Conservation (phyloP, 345 rosid genomes). For the Angophora floribunda region DNA sequence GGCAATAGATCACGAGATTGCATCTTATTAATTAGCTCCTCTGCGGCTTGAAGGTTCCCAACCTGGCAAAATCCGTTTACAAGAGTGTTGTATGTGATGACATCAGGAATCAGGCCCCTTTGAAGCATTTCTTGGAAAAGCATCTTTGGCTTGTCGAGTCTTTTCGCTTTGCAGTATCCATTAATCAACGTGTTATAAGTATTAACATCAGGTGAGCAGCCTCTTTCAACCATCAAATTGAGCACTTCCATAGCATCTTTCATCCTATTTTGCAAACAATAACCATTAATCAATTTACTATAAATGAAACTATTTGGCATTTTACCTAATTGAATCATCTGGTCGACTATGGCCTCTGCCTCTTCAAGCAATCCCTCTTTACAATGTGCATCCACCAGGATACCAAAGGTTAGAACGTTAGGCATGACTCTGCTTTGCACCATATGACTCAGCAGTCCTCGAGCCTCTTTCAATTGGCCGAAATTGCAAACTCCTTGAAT, state of each 20-base stretch:
- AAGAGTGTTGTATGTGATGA: neutral
- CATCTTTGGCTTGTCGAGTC: neutral
- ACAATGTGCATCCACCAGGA: neutral
- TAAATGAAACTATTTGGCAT: rapidly evolving
- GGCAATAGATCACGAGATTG: rapidly evolving
- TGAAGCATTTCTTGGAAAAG: neutral
- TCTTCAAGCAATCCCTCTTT: neutral
- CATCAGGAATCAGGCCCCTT: neutral
- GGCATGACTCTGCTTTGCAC: neutral
- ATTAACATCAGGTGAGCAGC: neutral
- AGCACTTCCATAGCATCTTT: neutral
- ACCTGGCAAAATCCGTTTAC: neutral
- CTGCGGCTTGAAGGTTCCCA: neutral
- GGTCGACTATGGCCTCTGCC: neutral
- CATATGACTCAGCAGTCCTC: neutral
- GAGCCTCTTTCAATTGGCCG: neutral
- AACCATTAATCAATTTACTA: neutral
- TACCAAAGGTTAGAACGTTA: rapidly evolving
- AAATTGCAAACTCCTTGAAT: neutral
- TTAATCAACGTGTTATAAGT: neutral
- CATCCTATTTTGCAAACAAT: neutral
- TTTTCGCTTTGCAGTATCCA: neutral
- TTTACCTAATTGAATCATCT: neutral
- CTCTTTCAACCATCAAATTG: neutral
- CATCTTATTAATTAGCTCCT: neutral